A percentile compares a stretch with the other conserved stretches of the same genome.
Evolutionary conservation across 108 stramenopile genomes (phyloP).

Genomic region (Fistulifera solaris): DNA sequence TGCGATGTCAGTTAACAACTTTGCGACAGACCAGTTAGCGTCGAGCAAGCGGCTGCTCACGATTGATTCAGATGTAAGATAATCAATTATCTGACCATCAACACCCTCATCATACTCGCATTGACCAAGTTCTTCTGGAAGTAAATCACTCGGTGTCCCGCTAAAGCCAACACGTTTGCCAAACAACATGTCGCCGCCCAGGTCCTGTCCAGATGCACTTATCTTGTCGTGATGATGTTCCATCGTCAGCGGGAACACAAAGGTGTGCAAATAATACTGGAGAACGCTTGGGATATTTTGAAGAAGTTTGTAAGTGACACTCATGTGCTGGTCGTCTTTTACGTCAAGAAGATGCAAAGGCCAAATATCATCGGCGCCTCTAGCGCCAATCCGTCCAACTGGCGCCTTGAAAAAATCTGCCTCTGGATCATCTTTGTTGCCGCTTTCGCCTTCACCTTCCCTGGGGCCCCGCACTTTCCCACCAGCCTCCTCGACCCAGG

Average conservation of each 20-base stretch:
- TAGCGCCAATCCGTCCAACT: conserved; percentile 32
- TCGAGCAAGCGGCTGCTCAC: conserved; percentile 59
- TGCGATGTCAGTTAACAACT: conserved; percentile 73
- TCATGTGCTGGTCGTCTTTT: conserved; percentile 92
- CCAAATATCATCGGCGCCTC: conserved; percentile 91
- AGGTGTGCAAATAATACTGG: conserved; percentile 83
- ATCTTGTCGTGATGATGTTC: conserved; percentile 95
- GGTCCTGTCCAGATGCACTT: conserved; percentile 95
- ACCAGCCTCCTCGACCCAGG: conserved; percentile 93
- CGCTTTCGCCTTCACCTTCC: conserved; percentile 47
- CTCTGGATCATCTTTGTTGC: conserved; percentile 32
- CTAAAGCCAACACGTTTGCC: conserved; percentile 91
- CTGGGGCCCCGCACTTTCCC: conserved; percentile 89
- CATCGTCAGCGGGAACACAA: conserved; percentile 93
- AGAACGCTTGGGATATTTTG: conserved; percentile 75
- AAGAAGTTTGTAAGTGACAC: conserved; percentile 83
- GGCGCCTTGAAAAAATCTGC: conserved; percentile 36
- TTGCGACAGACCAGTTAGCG: conserved; percentile 70
- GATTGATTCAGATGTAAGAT: conserved; percentile 80
- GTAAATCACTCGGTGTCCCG: conserved; percentile 95
- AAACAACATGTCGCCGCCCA: conserved; percentile 97
- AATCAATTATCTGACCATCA: conserved; percentile 94
- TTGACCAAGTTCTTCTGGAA: conserved; percentile 96
- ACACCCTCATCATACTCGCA: conserved; percentile 95
- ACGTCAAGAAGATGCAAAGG: conserved; percentile 95